Percentiles rank a stretch among this genome's conserved stretches.
phyloP scores from a whole-genome alignment of 306 rosid species.

The Cucumis cinereus region DNA sequence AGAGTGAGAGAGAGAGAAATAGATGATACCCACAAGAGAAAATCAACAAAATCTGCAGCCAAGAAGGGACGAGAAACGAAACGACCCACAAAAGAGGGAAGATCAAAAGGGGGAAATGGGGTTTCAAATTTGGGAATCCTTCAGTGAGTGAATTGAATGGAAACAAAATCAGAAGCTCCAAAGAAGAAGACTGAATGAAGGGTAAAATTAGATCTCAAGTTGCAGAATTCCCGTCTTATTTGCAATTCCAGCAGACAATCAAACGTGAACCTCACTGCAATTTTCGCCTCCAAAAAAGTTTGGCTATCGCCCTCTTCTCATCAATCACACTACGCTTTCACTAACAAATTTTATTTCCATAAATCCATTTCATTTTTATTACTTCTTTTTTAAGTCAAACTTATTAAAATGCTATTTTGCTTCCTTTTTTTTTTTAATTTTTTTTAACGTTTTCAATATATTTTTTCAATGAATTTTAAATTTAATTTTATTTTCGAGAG shows the following conservation, averaged over 20 bases:
- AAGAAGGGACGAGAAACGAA: background rate
- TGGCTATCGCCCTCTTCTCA: background rate
- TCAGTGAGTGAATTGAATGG: background rate
- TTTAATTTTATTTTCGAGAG: too few relatives aligned
- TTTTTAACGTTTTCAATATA: too few relatives aligned
- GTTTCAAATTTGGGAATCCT: background rate
- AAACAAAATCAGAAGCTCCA: background rate
- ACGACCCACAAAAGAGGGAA: background rate
- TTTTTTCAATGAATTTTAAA: too few relatives aligned
- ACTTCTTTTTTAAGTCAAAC: too few relatives aligned
- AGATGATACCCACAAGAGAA: slow-evolving; percentile 5
- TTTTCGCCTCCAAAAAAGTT: background rate
- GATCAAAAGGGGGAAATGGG: background rate
- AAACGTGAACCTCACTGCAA: slow-evolving; percentile 3
- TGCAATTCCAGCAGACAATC: background rate
- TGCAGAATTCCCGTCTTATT: background rate
- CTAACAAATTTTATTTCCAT: background rate
- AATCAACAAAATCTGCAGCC: background rate
- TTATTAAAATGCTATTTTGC: too few relatives aligned
- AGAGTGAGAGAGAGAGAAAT: background rate
- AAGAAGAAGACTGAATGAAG: background rate
- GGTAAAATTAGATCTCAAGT: background rate
- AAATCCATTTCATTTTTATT: background rate
- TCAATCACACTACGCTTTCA: background rate
- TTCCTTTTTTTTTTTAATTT: too few relatives aligned